phyloP scores from a whole-genome alignment of 768 basidiomycete species.

The Lactarius indigo region DNA sequence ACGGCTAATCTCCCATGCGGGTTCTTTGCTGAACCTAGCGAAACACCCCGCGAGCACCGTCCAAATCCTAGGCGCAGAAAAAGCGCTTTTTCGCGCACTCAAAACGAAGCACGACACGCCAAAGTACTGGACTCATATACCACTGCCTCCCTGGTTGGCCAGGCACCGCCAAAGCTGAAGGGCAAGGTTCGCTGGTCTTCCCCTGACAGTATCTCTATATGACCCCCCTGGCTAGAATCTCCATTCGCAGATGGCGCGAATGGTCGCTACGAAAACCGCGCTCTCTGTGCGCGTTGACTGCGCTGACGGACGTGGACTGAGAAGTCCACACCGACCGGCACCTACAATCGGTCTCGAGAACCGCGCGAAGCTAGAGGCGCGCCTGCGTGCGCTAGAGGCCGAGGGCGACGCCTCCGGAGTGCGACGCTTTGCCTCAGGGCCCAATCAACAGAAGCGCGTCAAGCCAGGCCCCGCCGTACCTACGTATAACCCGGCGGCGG shows the following conservation, averaged over 20 bases:
- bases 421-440: slow-evolving; percentile 57
- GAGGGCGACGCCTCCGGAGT: slow-evolving; percentile 71
- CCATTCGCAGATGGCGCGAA: slow-evolving; percentile 85
- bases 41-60: slow-evolving; percentile 79
- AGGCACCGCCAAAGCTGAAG: slow-evolving; percentile 96
- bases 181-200: slow-evolving; percentile 65
- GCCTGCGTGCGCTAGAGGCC: slow-evolving; percentile 84
- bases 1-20: slow-evolving; percentile 70
- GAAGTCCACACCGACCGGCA: slow-evolving; percentile 79
- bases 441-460: slow-evolving; percentile 72
- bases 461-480: slow-evolving; percentile 75
- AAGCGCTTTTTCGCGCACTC: slow-evolving; percentile 70
- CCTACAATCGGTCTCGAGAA: slow-evolving; percentile 90
- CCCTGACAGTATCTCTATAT: background rate
- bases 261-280: slow-evolving; percentile 98
- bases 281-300: slow-evolving; percentile 97
- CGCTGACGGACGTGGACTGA: slow-evolving; percentile 88
- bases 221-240: background rate
- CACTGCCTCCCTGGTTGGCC: slow-evolving; percentile 96
- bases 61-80: slow-evolving; percentile 75
- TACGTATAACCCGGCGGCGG: slow-evolving; percentile 84
- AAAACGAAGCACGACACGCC: slow-evolving; percentile 93
- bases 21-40: slow-evolving; percentile 63
- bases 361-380: slow-evolving; percentile 92
- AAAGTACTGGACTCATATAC: slow-evolving; percentile 99